Evolutionary conservation across 805 yeast genomes (phyloP).

Genomic region (Maudiozyma turicensis): DNA sequence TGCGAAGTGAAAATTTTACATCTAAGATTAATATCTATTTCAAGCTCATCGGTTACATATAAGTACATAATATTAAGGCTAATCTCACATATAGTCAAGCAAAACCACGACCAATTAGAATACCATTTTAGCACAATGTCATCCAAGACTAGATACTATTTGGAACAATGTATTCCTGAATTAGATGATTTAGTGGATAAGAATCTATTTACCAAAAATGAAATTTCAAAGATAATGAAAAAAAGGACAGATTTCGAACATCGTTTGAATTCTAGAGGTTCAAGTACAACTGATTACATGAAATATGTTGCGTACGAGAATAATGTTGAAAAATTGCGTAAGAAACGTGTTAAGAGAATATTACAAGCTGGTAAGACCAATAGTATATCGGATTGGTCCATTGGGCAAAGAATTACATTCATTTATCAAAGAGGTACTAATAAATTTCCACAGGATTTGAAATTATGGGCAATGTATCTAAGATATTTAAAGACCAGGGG

Average conservation of each 20-base stretch:
- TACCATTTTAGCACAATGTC: slow-evolving; percentile 30
- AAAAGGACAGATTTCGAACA: slow-evolving; percentile 95
- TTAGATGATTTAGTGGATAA: slow-evolving; percentile 76
- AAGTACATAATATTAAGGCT: not conserved
- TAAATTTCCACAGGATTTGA: slow-evolving; percentile 67
- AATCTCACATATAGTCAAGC: not conserved
- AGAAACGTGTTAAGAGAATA: slow-evolving; percentile 58
- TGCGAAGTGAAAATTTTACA: no score
- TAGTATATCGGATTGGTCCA: slow-evolving; percentile 79
- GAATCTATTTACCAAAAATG: slow-evolving; percentile 74
- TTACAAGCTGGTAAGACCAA: slow-evolving; percentile 46
- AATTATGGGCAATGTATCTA: slow-evolving; percentile 71
- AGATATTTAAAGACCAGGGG: slow-evolving; percentile 49
- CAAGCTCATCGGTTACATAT: no score
- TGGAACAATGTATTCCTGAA: slow-evolving; percentile 79
- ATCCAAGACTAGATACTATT: slow-evolving; percentile 45
- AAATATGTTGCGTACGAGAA: slow-evolving; percentile 73
- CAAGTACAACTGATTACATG: slow-evolving; percentile 65
- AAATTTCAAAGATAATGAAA: slow-evolving; percentile 77
- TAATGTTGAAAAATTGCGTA: slow-evolving; percentile 68
- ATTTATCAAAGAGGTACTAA: slow-evolving; percentile 75
- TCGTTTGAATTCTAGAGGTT: slow-evolving; percentile 73
- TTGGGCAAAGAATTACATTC: slow-evolving; percentile 68
- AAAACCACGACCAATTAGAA: not conserved
- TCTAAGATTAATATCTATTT: no score